Base-by-base conservation (phyloP, 305 asterid genomes). In the Fraxinus floribunda region DNA sequence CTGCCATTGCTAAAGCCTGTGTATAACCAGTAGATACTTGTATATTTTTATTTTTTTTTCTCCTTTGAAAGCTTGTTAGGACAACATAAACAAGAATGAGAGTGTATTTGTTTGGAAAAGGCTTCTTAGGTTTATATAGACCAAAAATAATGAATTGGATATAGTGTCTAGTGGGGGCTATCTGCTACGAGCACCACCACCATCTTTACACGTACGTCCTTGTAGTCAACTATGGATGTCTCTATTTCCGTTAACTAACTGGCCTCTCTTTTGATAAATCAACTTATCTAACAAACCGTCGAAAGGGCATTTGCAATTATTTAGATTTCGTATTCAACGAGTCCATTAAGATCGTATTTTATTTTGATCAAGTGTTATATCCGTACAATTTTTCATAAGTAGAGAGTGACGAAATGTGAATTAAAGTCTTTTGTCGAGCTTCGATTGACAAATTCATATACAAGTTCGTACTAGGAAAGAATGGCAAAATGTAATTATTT, bases 1-100 rank as follows among this genome's bases (percentile, higher is more conserved):
- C 97, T 84, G 96, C 92, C 98, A 93, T 95, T 75, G 70, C 76
- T 26, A 16, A 16, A 26, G 16, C 29, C 8, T 72, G 39, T 73
- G 76, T 64, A 64, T 64, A 64, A 64, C 7, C 34, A 64, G 34
- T 8, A 64, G 34, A 22, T 22, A 39, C 46, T 39, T 39, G 1
- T 38, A 3, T 3, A 3, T 8, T 39, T 39, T 39, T 39, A 0
- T 55, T 24, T 26, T 10, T 66, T 29, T 9, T 1, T 13, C 16
- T 10, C 34, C 72, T 22, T 64, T 8, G 73, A 64, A 26, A 62
- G 71, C n/a, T 24, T 24, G 73, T 26, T 9, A 26, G n/a, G 32
- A 24, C 38, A 26, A 66, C n/a, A 66, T 66, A 24, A 66, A 29
- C 74, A 3, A 66, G 36, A 66, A 3, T 29, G 68, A 57, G 68